Base-by-base conservation (phyloP, 495 filamentous ascomycete species). In the Chaetomium cochliodes region DNA sequence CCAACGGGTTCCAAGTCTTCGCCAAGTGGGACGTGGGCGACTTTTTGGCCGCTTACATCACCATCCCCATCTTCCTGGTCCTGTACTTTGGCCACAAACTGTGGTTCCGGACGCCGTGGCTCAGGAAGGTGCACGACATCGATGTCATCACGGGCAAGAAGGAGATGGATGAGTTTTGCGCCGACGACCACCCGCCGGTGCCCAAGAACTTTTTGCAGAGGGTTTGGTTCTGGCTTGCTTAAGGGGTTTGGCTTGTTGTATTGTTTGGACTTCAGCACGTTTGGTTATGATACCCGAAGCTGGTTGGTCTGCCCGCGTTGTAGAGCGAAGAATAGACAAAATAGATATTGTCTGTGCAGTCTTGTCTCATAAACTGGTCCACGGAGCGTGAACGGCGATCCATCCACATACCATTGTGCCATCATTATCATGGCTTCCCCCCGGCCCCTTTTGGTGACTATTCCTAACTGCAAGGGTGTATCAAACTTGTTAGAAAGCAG, bases 1-100 rank as follows among this genome's bases (percentile, higher is more conserved):
- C 79, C 57, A 81, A 81, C 63, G 80, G 80, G 2, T 82, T 82
- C 66, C 77, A 79, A 30, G 71, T 79, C 20, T 81, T 82, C 64
- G 70, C 72, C 11, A 51, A 68, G 23, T 82, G 75, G 72, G 73
- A 73, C 42, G 72, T 66, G 26, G 65, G 72, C 42, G 69, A 69
- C 58, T 82, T 82, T 65, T 60, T 81, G 55, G 80, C 80, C 5
- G 77, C 80, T 3, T 82, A 81, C 56, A 79, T 82, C 65, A 82
- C 78, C 2, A 73, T 82, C 16, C 79, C 79, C 11, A 71, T 76
- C 20, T 80, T 82, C 57, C 16, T 79, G 1, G 64, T 68, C 0
- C 62, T 82, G 41, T 81, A 81, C 59, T 2, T 79, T 1, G 75
- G 68, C 0, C 80, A 81, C 61, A 82, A 82, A 68, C 11, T 75